Evolutionary conservation across 2,329 filamentous ascomycete species (phyloP).

Genomic region (Alternaria sp.): DNA sequence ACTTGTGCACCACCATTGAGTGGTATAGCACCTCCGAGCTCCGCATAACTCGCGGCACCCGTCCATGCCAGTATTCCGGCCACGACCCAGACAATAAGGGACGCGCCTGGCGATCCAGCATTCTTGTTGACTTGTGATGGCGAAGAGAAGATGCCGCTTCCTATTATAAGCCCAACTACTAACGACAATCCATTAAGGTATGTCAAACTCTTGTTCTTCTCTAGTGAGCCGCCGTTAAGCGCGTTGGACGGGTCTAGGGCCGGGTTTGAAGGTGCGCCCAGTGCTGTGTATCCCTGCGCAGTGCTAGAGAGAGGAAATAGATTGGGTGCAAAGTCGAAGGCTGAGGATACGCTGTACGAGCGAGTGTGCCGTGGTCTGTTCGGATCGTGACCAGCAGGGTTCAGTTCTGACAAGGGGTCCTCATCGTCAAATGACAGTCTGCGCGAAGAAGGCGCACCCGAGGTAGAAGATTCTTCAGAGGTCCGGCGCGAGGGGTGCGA

Average conservation of each 20-base stretch:
- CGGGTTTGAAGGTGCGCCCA: constrained; percentile 75
- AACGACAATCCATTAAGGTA: constrained; percentile 92
- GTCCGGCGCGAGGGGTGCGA: constrained; percentile 71
- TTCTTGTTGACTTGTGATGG: constrained; percentile 92
- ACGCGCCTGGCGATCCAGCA: constrained; percentile 88
- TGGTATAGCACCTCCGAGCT: constrained; percentile 93
- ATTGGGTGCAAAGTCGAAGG: constrained; percentile 93
- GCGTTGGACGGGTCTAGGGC: constrained; percentile 63
- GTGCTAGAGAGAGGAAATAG: constrained; percentile 92
- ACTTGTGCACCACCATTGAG: constrained; percentile 94
- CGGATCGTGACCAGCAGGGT: constrained; percentile 61
- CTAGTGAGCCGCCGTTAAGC: constrained; percentile 78
- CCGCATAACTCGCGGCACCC: constrained; percentile 91
- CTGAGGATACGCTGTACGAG: constrained; percentile 88
- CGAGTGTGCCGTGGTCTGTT: constrained; percentile 62
- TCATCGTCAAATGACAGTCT: constrained; percentile 88
- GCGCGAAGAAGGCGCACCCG: constrained; percentile 91
- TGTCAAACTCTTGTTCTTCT: constrained; percentile 95
- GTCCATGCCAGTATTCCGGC: constrained; percentile 97
- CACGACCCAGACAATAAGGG: constrained; percentile 88
- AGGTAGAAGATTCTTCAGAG: constrained; percentile 77
- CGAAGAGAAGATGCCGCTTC: constrained; percentile 94
- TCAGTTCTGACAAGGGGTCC: constrained; percentile 71
- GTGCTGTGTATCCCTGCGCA: constrained; percentile 77
- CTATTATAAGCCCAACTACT: constrained; percentile 92